Evolutionary conservation across 768 basidiomycete species (phyloP).

Genomic region (Kwoniella europaea): DNA sequence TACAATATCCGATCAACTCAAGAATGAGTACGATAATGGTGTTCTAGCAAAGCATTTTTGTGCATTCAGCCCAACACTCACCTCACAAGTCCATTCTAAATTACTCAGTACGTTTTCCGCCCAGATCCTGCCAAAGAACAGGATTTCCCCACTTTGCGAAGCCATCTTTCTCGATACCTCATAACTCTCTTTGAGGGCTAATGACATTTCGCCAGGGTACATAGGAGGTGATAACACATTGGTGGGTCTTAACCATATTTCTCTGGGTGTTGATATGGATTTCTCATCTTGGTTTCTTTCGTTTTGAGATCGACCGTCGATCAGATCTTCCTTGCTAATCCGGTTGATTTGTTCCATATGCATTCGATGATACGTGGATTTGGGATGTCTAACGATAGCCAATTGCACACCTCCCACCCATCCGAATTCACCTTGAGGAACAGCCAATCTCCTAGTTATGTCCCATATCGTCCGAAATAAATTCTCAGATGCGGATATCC

Average conservation of each 20-base stretch:
- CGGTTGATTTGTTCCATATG: too few species aligned
- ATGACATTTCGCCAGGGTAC: slow-evolving; percentile 16
- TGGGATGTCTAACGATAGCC: slow-evolving; percentile 13
- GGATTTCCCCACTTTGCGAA: slow-evolving; percentile 4
- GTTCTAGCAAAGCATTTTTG: too few species aligned
- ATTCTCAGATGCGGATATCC: slow-evolving; percentile 14
- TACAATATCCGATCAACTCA: too few species aligned
- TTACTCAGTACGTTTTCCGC: slow-evolving; percentile 17
- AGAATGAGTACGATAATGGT: too few species aligned
- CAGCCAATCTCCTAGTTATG: slow-evolving; percentile 16
- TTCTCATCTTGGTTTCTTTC: neutral
- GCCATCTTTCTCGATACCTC: slow-evolving; percentile 11
- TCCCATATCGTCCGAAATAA: slow-evolving; percentile 32
- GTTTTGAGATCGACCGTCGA: too few species aligned
- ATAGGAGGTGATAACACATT: neutral
- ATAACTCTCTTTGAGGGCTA: slow-evolving; percentile 19
- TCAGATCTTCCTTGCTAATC: too few species aligned
- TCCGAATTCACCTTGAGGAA: neutral
- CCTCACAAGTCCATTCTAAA: slow-evolving; percentile 21
- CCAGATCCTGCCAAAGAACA: slow-evolving; percentile 24
- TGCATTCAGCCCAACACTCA: slow-evolving; percentile 1
- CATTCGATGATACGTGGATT: too few species aligned
- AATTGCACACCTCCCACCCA: slow-evolving; percentile 5
- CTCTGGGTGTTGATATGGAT: neutral
- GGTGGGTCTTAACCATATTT: slow-evolving; percentile 12